Base-by-base conservation (phyloP, 495 filamentous ascomycete species). In the Penicillium goetzii region DNA sequence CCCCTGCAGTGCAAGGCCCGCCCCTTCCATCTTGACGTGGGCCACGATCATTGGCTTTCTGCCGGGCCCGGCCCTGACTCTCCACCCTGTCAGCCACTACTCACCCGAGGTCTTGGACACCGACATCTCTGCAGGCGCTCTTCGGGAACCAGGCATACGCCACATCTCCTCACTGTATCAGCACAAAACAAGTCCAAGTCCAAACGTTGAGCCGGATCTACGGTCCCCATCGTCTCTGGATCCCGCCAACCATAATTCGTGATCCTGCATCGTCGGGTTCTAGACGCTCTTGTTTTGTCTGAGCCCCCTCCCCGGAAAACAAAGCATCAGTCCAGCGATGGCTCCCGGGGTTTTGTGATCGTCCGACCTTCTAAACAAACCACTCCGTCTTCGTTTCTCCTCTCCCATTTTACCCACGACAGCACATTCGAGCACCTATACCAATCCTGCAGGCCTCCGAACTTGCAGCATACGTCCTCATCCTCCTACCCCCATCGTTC, bases 21-120 rank as follows among this genome's bases (percentile, higher is more conserved):
- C 56, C 67, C 66, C 38, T 66, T 63, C 62, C 30, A 62, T 58
- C 68, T 66, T 76, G 78, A 81, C 78, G 78, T 81, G 78, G 78
- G 71, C 72, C 54, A 59, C 68, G 49, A 51, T 74, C 69, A 81
- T 81, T 81, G 78, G 78, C 65, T 68, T 70, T 12, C 30, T 26
- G 32, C 58, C 28, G 62, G 32, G 62, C 62, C 67, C 67, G 68
- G 69, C 71, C 70, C 74, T 75, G 72, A 72, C 68, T 56, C 68
- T 63, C 59, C 59, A 59, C 59, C 38, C 41, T 60, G 65, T 65
- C 58, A 67, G 68, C 73, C 62, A 67, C 57, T 61, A 62, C 65
- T 64, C 54, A 68, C 64, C 63, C 68, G 67, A 72, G 68, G 57
- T 66, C 63, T 65, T 60, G 67, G 70, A 70, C 70, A 73, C 71